Base-by-base conservation (phyloP, 73 alveolate genomes). In the Paraurostyla sp. region DNA sequence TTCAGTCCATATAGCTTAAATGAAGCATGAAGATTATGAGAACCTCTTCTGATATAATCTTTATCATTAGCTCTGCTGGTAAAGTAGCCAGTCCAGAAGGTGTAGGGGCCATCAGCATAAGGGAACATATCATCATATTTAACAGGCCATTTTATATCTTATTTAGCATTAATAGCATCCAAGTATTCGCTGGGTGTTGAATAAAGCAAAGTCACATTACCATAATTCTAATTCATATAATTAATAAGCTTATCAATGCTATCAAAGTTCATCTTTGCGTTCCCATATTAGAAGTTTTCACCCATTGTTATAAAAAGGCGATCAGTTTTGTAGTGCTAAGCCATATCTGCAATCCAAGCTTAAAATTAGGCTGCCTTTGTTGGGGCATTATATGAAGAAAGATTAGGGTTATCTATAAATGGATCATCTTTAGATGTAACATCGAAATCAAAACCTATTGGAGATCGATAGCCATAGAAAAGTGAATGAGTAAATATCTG, bases 71-170 rank as follows among this genome's bases (percentile, higher is more conserved):
- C 95, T 49, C 99, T 85, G 45, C 98, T 90, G 29, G 99, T 93
- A 85, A 81, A 97, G 91, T 92, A 97, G 0, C 99, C 99, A 46
- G 99, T 96, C 99, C 99, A 97, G 68, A 84, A 96, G 33, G 93
- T 93, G 71, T 81, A 78, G 43, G 46, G 36, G 71, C 50, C 62
- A 85, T 93, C 97, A 56, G 97, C 93, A 76, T 93, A 95, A 1
- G 98, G 98, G 94, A 87, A 93, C 80, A 95, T 85, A 71, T 93
- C 98, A 45, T 91, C 97, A 46, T 60, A 71, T 45, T 93, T 93
- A 2, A 80, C 87, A 11, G 92, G 90, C 93, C 94, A 93, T 29
- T 33, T 52, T 18, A 75, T 25, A 6, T 80, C 58, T 58, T 42
- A 32, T 29, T 86, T 76, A 22, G 59, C 25, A n/a, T 82, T 36